These are phyloP conservation scores for Boletus sp. DNA, from an alignment of 768 basidiomycete genomes.

Conservation along the genomic window DNA sequence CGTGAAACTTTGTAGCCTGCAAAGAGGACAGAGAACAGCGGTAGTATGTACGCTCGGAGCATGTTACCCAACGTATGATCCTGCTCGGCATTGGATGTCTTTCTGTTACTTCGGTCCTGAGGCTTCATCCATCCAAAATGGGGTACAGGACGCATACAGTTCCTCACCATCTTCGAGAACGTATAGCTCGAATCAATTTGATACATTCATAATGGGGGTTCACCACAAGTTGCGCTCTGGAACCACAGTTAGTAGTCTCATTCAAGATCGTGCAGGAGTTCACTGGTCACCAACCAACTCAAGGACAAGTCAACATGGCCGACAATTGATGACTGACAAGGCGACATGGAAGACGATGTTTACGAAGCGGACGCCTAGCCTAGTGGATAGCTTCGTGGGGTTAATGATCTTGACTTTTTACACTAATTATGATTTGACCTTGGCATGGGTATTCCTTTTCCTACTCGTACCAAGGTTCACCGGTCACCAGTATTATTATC, in stretches of 20 bases:
- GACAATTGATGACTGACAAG: no score
- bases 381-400: no score
- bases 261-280: no score
- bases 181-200: constrained; percentile 87
- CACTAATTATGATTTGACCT: no score
- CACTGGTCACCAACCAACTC: no score
- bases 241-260: no score
- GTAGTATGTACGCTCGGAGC: constrained; percentile 76
- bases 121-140: background rate
- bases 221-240: background rate
- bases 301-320: no score
- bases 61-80: constrained; percentile 97
- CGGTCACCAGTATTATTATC: background rate
- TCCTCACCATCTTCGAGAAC: constrained; percentile 93
- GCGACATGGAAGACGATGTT: no score
- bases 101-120: constrained; percentile 86
- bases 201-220: constrained; percentile 73
- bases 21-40: constrained; percentile 41
- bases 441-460: no score
- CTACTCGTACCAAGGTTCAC: no score
- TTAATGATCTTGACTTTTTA: no score
- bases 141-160: constrained; percentile 57
- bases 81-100: constrained; percentile 92
- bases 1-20: constrained; percentile 99
- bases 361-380: no score